These are phyloP conservation scores for Xylaria flabelliformis DNA, from an alignment of 495 filamentous ascomycete species.

Conservation along the genomic window DNA sequence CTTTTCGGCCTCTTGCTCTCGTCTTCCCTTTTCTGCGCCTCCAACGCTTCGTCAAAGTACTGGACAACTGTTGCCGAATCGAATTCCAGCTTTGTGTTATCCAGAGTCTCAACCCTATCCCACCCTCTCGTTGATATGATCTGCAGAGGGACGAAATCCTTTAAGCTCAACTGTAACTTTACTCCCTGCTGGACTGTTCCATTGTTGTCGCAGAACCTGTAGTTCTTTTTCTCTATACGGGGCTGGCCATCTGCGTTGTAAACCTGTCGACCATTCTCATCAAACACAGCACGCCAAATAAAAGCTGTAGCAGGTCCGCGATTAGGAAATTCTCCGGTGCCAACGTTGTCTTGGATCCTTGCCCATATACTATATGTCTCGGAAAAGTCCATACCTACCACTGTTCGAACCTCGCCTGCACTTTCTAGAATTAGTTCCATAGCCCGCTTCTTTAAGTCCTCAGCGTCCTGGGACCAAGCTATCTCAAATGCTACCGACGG, in stretches of 20 bases:
- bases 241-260: neutral
- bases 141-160: neutral
- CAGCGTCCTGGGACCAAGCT: slow-evolving; percentile 3
- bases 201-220: neutral
- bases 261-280: neutral
- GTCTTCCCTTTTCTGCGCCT: neutral
- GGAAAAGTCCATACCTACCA: slow-evolving; percentile 1
- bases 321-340: neutral
- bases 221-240: neutral
- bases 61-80: neutral
- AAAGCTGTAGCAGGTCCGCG: slow-evolving; percentile 1
- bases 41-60: neutral
- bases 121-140: neutral
- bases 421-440: slow-evolving; percentile 2
- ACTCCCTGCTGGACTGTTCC: neutral
- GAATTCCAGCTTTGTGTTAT: slow-evolving; percentile 2
- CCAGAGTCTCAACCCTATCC: neutral
- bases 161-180: slow-evolving; percentile 2
- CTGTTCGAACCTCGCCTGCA: neutral
- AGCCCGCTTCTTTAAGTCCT: neutral
- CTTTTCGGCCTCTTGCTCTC: neutral
- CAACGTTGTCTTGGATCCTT: neutral
- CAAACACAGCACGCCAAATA: neutral
- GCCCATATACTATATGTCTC: neutral
- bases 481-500: neutral